phyloP scores from a whole-genome alignment of 2,329 filamentous ascomycete species.

The Trichoderma semiorbis region DNA sequence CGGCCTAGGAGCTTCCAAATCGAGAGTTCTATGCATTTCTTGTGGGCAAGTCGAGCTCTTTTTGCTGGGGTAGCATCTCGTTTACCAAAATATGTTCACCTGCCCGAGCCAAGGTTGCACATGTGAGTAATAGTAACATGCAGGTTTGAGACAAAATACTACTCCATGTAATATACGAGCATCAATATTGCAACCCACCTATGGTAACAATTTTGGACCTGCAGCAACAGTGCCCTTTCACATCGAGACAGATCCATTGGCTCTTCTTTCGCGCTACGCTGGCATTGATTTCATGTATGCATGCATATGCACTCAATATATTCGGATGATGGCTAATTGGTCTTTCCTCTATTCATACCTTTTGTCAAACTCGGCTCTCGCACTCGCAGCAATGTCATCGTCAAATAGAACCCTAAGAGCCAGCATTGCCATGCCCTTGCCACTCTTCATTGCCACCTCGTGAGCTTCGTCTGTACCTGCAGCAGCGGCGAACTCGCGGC shows the following conservation, averaged over 20 bases:
- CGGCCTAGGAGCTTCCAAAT: not conserved
- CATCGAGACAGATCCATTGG: not conserved
- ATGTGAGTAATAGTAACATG: not conserved
- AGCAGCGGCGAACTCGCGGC: slow-evolving; percentile 41
- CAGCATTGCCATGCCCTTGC: slow-evolving; percentile 43
- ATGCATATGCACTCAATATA: not conserved
- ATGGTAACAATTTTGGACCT: not conserved
- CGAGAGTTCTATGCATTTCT: not conserved
- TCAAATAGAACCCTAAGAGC: slow-evolving; percentile 32
- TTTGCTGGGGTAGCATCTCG: not conserved
- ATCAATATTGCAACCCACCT: not conserved
- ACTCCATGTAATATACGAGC: not conserved
- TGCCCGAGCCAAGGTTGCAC: not conserved
- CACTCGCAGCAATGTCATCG: slow-evolving; percentile 21
- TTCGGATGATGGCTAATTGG: not conserved
- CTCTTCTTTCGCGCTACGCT: not conserved
- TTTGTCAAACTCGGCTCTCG: slow-evolving; percentile 22
- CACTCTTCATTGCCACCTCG: slow-evolving; percentile 39
- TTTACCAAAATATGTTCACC: not conserved
- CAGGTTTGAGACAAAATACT: not conserved
- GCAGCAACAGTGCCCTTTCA: no score
- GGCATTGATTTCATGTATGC: not conserved
- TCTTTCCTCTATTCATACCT: not conserved
- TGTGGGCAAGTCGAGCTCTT: not conserved
- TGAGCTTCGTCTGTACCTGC: slow-evolving; percentile 41